These are phyloP conservation scores for Tagetes patula DNA, from an alignment of 129 eudicot species.

Conservation along the genomic window DNA sequence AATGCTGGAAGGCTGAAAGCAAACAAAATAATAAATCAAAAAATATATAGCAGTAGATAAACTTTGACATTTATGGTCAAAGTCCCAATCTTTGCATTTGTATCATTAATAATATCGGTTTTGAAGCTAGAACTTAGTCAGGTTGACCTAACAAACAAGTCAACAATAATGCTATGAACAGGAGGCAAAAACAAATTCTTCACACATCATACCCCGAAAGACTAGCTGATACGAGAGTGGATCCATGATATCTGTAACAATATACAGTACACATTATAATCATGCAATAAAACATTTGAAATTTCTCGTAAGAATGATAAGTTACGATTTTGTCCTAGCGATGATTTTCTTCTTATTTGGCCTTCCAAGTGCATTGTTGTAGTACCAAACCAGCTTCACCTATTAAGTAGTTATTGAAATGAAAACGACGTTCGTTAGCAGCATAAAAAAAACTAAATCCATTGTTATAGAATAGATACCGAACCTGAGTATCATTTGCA, in stretches of 20 bases:
- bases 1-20: constrained; percentile 74
- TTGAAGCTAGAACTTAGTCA: constrained; percentile 7
- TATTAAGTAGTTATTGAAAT: constrained; percentile 31
- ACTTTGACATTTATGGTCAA: constrained; percentile 29
- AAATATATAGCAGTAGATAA: not conserved
- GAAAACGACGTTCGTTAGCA: not conserved
- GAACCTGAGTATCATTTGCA: constrained; percentile 93
- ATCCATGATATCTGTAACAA: constrained; percentile 84
- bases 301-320: constrained; percentile 8
- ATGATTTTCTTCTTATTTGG: constrained; percentile 91
- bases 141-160: constrained; percentile 19
- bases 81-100: constrained; percentile 9
- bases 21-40: constrained; percentile 13
- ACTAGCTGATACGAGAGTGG: constrained; percentile 87
- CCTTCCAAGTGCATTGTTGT: constrained; percentile 93
- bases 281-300: not conserved
- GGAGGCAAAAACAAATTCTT: not conserved
- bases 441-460: not conserved
- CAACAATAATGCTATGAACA: constrained; percentile 3
- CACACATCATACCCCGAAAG: constrained; percentile 71
- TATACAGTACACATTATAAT: constrained; percentile 18
- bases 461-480: not conserved
- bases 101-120: not conserved
- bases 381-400: constrained; percentile 99
- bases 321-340: constrained; percentile 85